Evolutionary conservation across 495 filamentous ascomycete genomes (phyloP).

Genomic region (Aeminium ludgeri): DNA sequence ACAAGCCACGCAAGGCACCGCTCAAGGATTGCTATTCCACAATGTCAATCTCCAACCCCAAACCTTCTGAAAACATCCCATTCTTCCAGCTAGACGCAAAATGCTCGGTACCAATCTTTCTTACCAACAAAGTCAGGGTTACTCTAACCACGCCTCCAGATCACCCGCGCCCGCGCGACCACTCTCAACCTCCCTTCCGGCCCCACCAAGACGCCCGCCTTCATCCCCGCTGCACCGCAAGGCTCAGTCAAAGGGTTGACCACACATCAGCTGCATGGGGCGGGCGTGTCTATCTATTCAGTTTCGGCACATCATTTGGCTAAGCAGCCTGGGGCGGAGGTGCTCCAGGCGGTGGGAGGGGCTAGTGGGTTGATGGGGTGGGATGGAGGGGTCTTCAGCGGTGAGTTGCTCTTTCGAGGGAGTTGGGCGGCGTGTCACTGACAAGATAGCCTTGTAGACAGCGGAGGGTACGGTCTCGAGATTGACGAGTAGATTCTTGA

Average conservation of each 20-base stretch:
- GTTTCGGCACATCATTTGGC: constrained; percentile 98
- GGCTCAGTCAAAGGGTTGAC: constrained; percentile 89
- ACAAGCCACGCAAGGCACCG: no score
- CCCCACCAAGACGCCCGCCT: constrained; percentile 72
- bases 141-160: constrained; percentile 34
- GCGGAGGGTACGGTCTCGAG: constrained; percentile 61
- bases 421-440: neutral
- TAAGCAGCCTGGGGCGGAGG: constrained; percentile 79
- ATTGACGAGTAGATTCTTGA: constrained; percentile 4
- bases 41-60: no score
- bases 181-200: constrained; percentile 83
- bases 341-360: constrained; percentile 71
- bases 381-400: constrained; percentile 41
- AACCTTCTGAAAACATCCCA: no score
- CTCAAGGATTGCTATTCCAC: no score
- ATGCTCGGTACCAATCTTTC: constrained; percentile 14
- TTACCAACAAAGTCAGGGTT: neutral
- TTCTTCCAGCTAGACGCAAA: constrained; percentile 18
- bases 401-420: neutral
- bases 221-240: constrained; percentile 99
- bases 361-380: constrained; percentile 90
- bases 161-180: constrained; percentile 87
- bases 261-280: constrained; percentile 73
- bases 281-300: constrained; percentile 76
- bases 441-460: constrained; percentile 38